These are phyloP conservation scores for Trichoderma gracile DNA, from an alignment of 2,329 filamentous ascomycete genomes.

Conservation along the genomic window DNA sequence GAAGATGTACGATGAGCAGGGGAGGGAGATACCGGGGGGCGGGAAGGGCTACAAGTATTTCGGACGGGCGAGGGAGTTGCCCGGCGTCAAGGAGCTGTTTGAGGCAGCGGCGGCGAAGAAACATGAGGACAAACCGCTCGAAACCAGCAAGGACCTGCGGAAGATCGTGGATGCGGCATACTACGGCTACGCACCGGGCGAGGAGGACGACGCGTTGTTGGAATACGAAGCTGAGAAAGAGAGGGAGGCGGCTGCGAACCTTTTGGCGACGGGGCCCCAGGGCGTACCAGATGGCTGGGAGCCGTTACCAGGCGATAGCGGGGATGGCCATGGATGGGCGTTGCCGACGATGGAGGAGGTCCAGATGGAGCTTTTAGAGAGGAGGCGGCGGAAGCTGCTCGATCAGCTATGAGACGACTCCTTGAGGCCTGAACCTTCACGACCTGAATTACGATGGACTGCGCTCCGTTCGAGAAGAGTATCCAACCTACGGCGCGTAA, in stretches of 20 bases:
- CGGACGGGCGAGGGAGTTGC: conserved; percentile 83
- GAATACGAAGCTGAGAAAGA: conserved; percentile 83
- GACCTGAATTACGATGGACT: background rate
- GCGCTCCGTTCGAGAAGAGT: background rate
- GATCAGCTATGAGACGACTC: conserved; percentile 64
- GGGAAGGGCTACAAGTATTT: conserved; percentile 95
- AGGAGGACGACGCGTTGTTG: conserved; percentile 81
- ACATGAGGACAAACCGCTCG: conserved; percentile 63
- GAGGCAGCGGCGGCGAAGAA: conserved; percentile 68
- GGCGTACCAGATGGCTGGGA: conserved; percentile 73
- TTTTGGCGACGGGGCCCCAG: conserved; percentile 59
- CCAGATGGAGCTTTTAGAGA: conserved; percentile 88
- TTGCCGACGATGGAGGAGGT: conserved; percentile 88
- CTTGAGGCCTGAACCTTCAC: background rate
- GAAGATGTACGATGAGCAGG: conserved; percentile 72
- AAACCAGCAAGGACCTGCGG: conserved; percentile 68
- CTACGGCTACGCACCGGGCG: conserved; percentile 90
- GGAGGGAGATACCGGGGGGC: conserved; percentile 68
- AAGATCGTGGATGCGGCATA: conserved; percentile 88
- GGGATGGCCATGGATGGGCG: conserved; percentile 79
- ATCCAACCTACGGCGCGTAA: background rate
- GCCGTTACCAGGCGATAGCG: conserved; percentile 79
- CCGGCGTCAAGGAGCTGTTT: conserved; percentile 95
- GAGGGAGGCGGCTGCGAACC: conserved; percentile 71
- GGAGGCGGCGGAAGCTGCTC: conserved; percentile 77